Evolutionary conservation across 2,329 filamentous ascomycete species (phyloP).

Genomic region (Ophiostoma himal-ulmi): DNA sequence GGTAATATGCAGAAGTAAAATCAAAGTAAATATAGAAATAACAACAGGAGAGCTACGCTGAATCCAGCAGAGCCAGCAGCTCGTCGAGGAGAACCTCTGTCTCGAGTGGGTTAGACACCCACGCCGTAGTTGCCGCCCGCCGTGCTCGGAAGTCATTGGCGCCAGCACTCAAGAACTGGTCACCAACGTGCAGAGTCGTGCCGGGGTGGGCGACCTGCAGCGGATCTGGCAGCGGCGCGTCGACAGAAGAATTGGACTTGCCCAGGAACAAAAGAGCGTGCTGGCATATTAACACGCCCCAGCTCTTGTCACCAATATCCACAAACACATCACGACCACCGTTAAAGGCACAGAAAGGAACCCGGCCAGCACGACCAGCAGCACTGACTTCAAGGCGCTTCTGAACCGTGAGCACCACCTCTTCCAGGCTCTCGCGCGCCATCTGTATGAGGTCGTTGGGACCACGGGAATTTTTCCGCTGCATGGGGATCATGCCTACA

Average conservation of each 20-base stretch:
- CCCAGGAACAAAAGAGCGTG: constrained; percentile 25
- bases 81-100: constrained; percentile 88
- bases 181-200: constrained; percentile 80
- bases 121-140: constrained; percentile 87
- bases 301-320: constrained; percentile 96
- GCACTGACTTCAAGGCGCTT: constrained; percentile 79
- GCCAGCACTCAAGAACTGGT: constrained; percentile 92
- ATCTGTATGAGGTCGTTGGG: constrained; percentile 46
- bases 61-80: constrained; percentile 52
- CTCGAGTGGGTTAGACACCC: constrained; percentile 90
- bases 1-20: not conserved
- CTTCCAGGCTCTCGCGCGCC: constrained; percentile 82
- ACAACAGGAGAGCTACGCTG: not conserved
- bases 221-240: not conserved
- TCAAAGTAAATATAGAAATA: not conserved
- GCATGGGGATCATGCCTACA: constrained; percentile 63
- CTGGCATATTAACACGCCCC: constrained; percentile 90
- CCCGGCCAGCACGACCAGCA: constrained; percentile 48
- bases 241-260: constrained; percentile 48
- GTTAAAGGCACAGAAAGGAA: constrained; percentile 98
- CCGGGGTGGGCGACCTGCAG: constrained; percentile 18
- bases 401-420: constrained; percentile 91
- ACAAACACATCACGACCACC: constrained; percentile 97
- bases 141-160: constrained; percentile 97
- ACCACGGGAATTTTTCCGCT: constrained; percentile 2